Percentiles rank a stretch among this genome's conserved stretches.
Evolutionary conservation across 2,329 filamentous ascomycete species (phyloP).

Genomic region (Microdochium trichocladiopsis): DNA sequence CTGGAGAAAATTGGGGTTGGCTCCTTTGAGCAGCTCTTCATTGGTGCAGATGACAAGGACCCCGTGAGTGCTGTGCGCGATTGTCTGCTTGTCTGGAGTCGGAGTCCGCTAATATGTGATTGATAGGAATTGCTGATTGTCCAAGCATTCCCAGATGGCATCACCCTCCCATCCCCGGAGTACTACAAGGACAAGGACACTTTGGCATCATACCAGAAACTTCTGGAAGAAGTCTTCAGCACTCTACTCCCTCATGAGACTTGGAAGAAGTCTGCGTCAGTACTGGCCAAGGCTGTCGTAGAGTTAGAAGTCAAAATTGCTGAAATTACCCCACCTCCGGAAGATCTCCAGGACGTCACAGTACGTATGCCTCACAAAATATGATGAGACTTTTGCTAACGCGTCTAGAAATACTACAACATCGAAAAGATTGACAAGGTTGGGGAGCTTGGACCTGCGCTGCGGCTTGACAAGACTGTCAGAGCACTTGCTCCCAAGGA

Average conservation of each 20-base stretch:
- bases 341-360: conserved; percentile 54
- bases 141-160: conserved; percentile 31
- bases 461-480: conserved; percentile 47
- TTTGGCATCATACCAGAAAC: conserved; percentile 40
- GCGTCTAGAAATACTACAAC: conserved; percentile 54
- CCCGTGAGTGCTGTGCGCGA: conserved; percentile 18
- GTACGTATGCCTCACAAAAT: conserved; percentile 16
- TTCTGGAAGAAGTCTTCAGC: conserved; percentile 30
- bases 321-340: conserved; percentile 46
- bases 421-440: conserved; percentile 51
- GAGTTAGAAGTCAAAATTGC: conserved; percentile 57
- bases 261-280: conserved; percentile 11
- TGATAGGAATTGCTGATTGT: conserved; percentile 22
- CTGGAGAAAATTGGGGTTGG: conserved; percentile 37
- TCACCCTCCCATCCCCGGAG: conserved; percentile 56
- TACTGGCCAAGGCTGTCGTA: conserved; percentile 35
- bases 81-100: not conserved
- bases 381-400: conserved; percentile 5
- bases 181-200: conserved; percentile 50
- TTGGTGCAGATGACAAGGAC: conserved; percentile 34
- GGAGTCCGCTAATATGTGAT: conserved; percentile 3
- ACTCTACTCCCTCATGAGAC: conserved; percentile 17
- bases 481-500: conserved; percentile 40
- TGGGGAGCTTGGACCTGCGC: conserved; percentile 44
- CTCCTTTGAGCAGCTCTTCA: conserved; percentile 25